Conservation (phyloP, 495 filamentous ascomycete species). For the Penicillium subrubescens region DNA sequence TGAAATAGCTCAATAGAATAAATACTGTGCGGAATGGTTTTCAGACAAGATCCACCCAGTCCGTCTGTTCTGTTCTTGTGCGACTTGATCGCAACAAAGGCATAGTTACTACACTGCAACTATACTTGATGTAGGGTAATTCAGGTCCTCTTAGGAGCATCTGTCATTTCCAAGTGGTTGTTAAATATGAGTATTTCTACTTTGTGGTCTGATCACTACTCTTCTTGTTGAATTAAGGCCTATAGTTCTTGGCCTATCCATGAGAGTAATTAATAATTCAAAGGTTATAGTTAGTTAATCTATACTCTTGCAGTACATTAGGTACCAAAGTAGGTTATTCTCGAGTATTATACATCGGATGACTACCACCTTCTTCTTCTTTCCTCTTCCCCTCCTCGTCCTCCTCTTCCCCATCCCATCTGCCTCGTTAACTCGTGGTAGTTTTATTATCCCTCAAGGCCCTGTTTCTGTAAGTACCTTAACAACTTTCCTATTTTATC, state of each 20-base stretch:
- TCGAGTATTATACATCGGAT: conserved; percentile 1
- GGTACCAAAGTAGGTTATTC: neutral
- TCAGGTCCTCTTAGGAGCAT: neutral
- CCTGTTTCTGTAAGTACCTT: conserved; percentile 32
- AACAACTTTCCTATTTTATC: neutral
- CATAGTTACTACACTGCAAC: neutral
- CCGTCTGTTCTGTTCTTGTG: neutral
- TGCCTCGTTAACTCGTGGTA: conserved; percentile 49
- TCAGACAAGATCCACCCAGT: no score
- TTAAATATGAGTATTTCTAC: neutral
- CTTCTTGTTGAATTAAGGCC: neutral
- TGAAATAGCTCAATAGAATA: neutral
- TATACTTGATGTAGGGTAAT: neutral
- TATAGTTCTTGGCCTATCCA: neutral
- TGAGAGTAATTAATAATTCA: neutral
- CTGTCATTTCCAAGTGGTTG: neutral
- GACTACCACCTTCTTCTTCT: conserved; percentile 4
- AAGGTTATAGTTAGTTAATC: neutral
- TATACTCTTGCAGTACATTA: neutral
- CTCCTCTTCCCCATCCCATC: conserved; percentile 18
- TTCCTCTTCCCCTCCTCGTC: conserved; percentile 25
- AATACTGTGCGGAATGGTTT: neutral
- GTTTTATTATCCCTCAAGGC: conserved; percentile 19
- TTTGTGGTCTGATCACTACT: neutral
- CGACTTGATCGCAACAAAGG: neutral